Percentiles rank a stretch among this genome's conserved stretches.
phyloP scores from a whole-genome alignment of 2,329 filamentous ascomycete genomes.

The Ciborinia camelliae region DNA sequence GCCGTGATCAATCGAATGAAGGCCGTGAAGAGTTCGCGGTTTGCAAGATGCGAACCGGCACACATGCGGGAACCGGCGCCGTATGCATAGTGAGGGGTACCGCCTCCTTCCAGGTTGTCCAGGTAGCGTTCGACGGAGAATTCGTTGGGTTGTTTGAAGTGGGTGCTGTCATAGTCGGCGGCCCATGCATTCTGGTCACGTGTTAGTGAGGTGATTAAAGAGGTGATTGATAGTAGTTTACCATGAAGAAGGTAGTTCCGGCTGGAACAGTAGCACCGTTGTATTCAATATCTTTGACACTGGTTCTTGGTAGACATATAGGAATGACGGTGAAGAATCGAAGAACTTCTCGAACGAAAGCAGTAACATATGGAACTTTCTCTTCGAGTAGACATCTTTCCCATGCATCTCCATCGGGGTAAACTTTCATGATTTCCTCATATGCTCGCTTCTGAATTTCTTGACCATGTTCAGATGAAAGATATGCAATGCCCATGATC shows the following conservation, averaged over 20 bases:
- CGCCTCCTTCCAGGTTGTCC: slow-evolving; percentile 46
- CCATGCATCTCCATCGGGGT: slow-evolving; percentile 75
- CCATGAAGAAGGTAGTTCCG: slow-evolving; percentile 62
- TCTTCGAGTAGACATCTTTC: slow-evolving; percentile 68
- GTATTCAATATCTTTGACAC: slow-evolving; percentile 69
- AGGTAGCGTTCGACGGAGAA: slow-evolving; percentile 73
- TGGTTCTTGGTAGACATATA: slow-evolving; percentile 70
- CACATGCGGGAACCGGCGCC: slow-evolving; percentile 63
- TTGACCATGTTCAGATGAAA: slow-evolving; percentile 65
- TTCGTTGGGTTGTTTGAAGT: slow-evolving; percentile 60
- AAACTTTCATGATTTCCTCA: slow-evolving; percentile 65
- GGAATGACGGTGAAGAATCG: slow-evolving; percentile 79
- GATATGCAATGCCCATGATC: slow-evolving; percentile 74
- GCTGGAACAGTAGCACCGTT: slow-evolving; percentile 65
- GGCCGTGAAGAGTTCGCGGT: slow-evolving; percentile 59
- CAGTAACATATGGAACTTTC: slow-evolving; percentile 73
- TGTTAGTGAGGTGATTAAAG: slow-evolving; percentile 24
- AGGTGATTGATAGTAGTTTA: neutral
- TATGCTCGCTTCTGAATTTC: slow-evolving; percentile 68
- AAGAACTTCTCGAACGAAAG: slow-evolving; percentile 73
- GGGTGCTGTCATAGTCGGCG: slow-evolving; percentile 66
- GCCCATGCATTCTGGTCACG: slow-evolving; percentile 62
- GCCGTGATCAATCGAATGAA: slow-evolving; percentile 57
- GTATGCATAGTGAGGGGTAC: slow-evolving; percentile 60
- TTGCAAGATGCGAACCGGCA: slow-evolving; percentile 59